A percentile compares a stretch with the other conserved stretches of the same genome.
These are phyloP conservation scores for Piloderma croceum DNA, from an alignment of 768 basidiomycete genomes.

Conservation along the genomic window DNA sequence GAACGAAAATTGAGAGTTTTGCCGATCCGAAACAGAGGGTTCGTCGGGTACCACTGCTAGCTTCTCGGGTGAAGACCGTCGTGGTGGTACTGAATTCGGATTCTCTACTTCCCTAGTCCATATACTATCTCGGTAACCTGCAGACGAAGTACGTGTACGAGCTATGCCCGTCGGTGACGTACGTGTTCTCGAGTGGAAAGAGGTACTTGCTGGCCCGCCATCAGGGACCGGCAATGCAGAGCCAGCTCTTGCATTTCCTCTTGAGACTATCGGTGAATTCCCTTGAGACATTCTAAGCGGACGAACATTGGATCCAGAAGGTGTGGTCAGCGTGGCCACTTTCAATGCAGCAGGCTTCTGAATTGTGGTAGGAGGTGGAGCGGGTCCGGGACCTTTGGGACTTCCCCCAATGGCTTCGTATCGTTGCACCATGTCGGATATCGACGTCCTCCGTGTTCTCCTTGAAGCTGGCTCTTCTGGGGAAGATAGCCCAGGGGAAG, in stretches of 20 bases:
- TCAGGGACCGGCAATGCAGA: background rate
- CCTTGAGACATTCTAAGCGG: background rate
- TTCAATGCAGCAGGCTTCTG: conserved; percentile 27
- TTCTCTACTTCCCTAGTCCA: too few relatives aligned
- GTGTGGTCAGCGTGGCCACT: conserved; percentile 6
- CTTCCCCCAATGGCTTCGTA: conserved; percentile 63
- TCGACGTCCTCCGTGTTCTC: conserved; percentile 60
- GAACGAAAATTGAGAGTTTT: too few relatives aligned
- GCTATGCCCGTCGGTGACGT: too few relatives aligned
- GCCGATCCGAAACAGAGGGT: too few relatives aligned
- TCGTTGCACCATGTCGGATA: conserved; percentile 80
- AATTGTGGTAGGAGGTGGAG: conserved; percentile 23
- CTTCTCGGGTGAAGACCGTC: too few relatives aligned
- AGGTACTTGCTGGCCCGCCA: too few relatives aligned
- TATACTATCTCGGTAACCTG: too few relatives aligned
- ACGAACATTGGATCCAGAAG: too few relatives aligned
- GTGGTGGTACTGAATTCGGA: too few relatives aligned
- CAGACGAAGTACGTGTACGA: too few relatives aligned
- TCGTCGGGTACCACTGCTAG: too few relatives aligned
- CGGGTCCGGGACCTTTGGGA: conserved; percentile 25
- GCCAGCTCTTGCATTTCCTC: background rate
- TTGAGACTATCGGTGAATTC: conserved; percentile 1
- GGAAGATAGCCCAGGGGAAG: conserved; percentile 37
- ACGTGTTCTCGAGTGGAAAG: too few relatives aligned
- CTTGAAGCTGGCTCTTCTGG: conserved; percentile 42